A percentile compares a stretch with the other conserved stretches of the same genome.
These are phyloP conservation scores for Stemphylium beticola DNA, from an alignment of 2,329 filamentous ascomycete genomes.

Conservation along the genomic window DNA sequence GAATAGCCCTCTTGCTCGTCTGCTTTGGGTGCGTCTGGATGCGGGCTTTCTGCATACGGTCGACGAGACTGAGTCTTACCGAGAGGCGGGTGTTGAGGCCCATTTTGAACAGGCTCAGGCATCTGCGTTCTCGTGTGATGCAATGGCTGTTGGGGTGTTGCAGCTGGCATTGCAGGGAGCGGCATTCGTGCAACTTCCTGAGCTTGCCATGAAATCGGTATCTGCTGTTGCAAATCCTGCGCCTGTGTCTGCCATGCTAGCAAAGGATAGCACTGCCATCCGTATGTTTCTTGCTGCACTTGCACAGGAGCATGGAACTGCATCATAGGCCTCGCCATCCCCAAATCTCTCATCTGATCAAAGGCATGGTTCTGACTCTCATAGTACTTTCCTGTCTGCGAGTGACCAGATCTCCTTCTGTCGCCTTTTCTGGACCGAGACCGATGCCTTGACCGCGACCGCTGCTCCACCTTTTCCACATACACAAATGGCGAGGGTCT, in stretches of 20 bases:
- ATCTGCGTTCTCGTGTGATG: not conserved
- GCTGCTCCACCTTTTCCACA: slow-evolving; percentile 2
- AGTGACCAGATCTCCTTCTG: not conserved
- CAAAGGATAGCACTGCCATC: not conserved
- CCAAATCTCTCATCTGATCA: not conserved
- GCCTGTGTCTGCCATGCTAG: not conserved
- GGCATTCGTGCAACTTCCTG: not conserved
- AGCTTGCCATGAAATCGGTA: not conserved
- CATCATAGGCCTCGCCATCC: slow-evolving; percentile 2
- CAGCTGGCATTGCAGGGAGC: not conserved
- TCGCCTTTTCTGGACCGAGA: slow-evolving; percentile 7
- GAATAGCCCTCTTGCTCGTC: not conserved
- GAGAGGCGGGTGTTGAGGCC: slow-evolving; percentile 1
- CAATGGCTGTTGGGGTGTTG: not conserved
- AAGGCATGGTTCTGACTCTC: not conserved
- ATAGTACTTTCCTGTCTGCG: slow-evolving; percentile 2
- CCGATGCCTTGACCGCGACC: slow-evolving; percentile 3
- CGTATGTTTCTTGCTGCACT: slow-evolving; percentile 2
- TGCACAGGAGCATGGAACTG: not conserved
- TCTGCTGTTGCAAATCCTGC: not conserved
- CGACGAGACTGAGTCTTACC: slow-evolving; percentile 1
- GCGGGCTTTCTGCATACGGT: not conserved
- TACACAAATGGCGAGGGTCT: not conserved
- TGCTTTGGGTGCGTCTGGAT: slow-evolving; percentile 3
- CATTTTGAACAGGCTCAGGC: slow-evolving; percentile 3